These are phyloP conservation scores for Backusella sp. DNA, from an alignment of 192 early-diverging fungal genomes.

Conservation along the genomic window DNA sequence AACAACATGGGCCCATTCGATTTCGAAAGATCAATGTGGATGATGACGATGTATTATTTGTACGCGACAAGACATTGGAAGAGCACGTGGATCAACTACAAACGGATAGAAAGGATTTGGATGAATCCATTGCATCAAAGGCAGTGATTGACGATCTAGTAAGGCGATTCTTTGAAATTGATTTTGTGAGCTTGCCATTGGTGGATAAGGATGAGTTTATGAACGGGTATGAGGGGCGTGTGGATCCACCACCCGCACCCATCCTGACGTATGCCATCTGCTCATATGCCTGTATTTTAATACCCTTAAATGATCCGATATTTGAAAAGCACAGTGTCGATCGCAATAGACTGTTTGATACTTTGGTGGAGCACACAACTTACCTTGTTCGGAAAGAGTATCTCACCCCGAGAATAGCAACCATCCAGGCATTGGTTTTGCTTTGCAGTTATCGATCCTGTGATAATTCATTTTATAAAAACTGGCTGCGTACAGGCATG, in stretches of 20 bases:
- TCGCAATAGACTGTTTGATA: conserved; percentile 13
- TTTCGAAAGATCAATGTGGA: conserved; percentile 15
- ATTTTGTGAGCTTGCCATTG: conserved; percentile 13
- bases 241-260: background rate
- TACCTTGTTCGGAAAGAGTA: conserved; percentile 55
- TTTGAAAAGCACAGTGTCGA: background rate
- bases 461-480: conserved; percentile 14
- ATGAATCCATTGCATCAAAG: background rate
- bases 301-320: conserved; percentile 11
- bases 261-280: conserved; percentile 19
- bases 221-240: conserved; percentile 2
- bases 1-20: background rate
- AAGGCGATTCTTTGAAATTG: conserved; percentile 15
- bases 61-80: conserved; percentile 17
- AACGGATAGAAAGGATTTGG: background rate
- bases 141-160: background rate
- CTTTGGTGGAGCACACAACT: conserved; percentile 9
- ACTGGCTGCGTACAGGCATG: conserved; percentile 37
- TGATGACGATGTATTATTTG: conserved; percentile 25
- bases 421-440: conserved; percentile 61
- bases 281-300: conserved; percentile 7
- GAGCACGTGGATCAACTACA: conserved; percentile 2
- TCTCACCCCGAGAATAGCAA: conserved; percentile 47
- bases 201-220: conserved; percentile 15
- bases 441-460: conserved; percentile 50